Evolutionary conservation across 352 stramenopile species (phyloP), one percentile per base, ranked within the genome.

Genomic region (Phytophthora cajani): DNA sequence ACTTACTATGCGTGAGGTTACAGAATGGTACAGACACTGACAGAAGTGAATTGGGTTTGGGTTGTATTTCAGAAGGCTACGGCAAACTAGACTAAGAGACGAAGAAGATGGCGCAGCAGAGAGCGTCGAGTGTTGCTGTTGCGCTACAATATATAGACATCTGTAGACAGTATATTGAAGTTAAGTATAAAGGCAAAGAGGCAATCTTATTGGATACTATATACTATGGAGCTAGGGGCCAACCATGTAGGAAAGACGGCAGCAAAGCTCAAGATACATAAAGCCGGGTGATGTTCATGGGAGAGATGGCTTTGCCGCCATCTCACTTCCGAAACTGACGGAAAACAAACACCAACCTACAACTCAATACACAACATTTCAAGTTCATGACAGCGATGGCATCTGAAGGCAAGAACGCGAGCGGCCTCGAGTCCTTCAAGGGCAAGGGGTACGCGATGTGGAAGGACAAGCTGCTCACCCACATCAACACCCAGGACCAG

Each of bases 81-180:
- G 12, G 33, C 33, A 40, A 40, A 40, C 33, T 40, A 40, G 12
- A 10, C 33, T 40, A 47, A 47, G 40, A 47, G 40, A 21, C 12
- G 40, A 47, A 47, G 16, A 47, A 47, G 3, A 47, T 40, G 33
- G 33, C 40, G 40, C 40, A 47, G 40, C 40, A 47, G 40, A 47
- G 40, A 19, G 40, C 40, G 40, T 47, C 40, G 40, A 57, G 51
- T 57, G 51, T 27, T 14, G 27, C 27, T 58, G 51, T 42, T 58
- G 51, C 10, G 12, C 25, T 14, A 16, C 12, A 58, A 44, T 44
- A 58, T 25, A 5, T 44, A 7, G 5, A 6, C 9, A 6, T 44
- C 17, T 58, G 27, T 42, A 42, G 46, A 19, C 40, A 19, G 14
- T 47, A 47, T 47, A 47, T 40, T 40, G 33, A 40, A 40, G 33